Conservation (phyloP, 2,329 filamentous ascomycete species). For the Aureobasidium lini region DNA sequence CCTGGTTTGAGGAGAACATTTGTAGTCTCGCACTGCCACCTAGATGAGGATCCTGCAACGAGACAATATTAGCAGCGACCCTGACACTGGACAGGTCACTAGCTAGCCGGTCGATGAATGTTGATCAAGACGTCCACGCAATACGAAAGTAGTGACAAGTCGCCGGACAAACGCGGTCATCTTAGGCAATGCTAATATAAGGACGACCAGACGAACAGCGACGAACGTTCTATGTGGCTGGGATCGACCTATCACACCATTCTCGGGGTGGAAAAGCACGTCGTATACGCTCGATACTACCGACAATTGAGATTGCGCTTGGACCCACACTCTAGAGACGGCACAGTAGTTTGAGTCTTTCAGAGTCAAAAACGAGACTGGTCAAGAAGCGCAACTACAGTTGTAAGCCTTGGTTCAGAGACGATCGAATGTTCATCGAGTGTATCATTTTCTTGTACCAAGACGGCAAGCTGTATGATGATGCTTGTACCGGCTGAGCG, state of each 20-base stretch:
- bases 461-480: no score
- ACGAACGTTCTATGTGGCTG: neutral
- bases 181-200: neutral
- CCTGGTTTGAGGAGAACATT: conserved; percentile 12
- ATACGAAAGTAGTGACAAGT: conserved; percentile 3
- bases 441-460: no score
- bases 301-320: no score
- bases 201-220: neutral
- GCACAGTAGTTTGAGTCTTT: no score
- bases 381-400: no score
- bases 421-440: no score
- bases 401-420: no score
- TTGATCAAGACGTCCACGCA: conserved; percentile 8
- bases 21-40: conserved; percentile 1
- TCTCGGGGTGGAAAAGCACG: neutral
- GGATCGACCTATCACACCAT: conserved; percentile 6
- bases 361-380: no score
- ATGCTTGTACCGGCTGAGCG: no score
- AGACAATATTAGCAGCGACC: conserved; percentile 1
- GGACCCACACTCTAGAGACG: no score
- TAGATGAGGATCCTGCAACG: neutral
- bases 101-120: neutral
- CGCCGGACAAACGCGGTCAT: neutral
- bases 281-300: neutral
- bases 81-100: neutral